Percentiles rank a stretch among this genome's conserved stretches.
Conservation (phyloP, 306 rosid species). For the Aeschynomene evenia region DNA sequence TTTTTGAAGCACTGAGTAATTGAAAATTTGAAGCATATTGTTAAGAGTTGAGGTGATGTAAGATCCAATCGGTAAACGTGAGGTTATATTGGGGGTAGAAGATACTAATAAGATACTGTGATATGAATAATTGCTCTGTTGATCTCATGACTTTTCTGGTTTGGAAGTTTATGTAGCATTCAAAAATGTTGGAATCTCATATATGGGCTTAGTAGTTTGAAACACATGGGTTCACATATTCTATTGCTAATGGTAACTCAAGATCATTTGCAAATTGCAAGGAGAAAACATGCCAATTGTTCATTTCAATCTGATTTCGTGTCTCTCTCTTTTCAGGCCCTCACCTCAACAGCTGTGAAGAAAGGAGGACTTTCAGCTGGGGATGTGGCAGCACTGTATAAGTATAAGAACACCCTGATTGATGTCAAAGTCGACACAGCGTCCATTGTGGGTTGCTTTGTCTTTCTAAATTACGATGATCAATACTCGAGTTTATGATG, state of each 20-base stretch:
- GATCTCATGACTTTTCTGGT: constrained; percentile 17
- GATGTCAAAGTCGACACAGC: constrained; percentile 89
- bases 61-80: not conserved
- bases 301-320: constrained; percentile 17
- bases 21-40: not conserved
- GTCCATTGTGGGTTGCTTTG: constrained; percentile 65
- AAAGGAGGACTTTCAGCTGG: constrained; percentile 86
- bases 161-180: not conserved
- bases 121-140: not conserved
- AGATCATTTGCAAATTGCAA: not conserved
- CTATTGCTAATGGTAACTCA: not conserved
- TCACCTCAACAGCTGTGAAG: constrained; percentile 89
- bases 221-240: not conserved
- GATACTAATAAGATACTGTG: not conserved
- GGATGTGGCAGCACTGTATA: constrained; percentile 75
- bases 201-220: not conserved
- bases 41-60: not conserved
- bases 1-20: constrained; percentile 13
- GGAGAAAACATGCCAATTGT: constrained; percentile 12
- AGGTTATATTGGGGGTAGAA: not conserved
- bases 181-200: not conserved
- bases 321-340: constrained; percentile 51
- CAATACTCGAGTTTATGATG: not conserved
- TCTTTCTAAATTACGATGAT: not conserved
- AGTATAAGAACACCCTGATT: constrained; percentile 67